phyloP scores from a whole-genome alignment of 306 rosid species.

The Erythrophleum fordii region DNA sequence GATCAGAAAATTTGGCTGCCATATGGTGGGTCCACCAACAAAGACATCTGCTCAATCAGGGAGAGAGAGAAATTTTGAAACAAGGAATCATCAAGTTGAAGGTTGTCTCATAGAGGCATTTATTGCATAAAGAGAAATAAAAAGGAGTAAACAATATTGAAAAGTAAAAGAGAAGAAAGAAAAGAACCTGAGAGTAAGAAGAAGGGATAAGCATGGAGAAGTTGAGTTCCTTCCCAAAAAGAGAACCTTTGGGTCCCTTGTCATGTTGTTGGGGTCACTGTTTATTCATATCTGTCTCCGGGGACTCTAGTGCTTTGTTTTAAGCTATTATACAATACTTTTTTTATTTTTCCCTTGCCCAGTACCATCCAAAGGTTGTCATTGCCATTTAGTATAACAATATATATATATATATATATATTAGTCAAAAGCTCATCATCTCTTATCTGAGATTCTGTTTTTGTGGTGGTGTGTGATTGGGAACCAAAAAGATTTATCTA shows the following conservation, averaged over 20 bases:
- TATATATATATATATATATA: not conserved
- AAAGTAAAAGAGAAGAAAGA: conserved; percentile 26
- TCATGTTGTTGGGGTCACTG: conserved; percentile 57
- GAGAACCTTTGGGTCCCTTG: conserved; percentile 64
- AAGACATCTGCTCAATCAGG: conserved; percentile 68
- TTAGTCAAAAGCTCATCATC: conserved; percentile 74
- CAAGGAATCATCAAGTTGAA: conserved; percentile 60
- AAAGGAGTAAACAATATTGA: conserved; percentile 2
- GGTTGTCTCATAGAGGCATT: conserved; percentile 55
- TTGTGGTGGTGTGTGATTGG: conserved; percentile 74
- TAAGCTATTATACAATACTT: not conserved
- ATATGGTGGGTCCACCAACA: conserved; percentile 63
- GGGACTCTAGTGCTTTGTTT: not conserved
- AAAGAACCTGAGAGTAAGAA: conserved; percentile 32
- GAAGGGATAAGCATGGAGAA: conserved; percentile 72
- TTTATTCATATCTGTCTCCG: not conserved
- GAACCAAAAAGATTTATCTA: conserved; percentile 59
- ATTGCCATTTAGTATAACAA: conserved; percentile 39
- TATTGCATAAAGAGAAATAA: conserved; percentile 47
- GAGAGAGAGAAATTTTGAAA: conserved; percentile 46
- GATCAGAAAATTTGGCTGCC: conserved; percentile 72
- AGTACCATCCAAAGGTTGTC: conserved; percentile 28
- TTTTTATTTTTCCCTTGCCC: not conserved
- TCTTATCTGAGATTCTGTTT: conserved; percentile 85
- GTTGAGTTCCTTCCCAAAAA: conserved; percentile 65